Percentiles rank a stretch among this genome's conserved stretches.
Evolutionary conservation across 2,329 filamentous ascomycete species (phyloP).

Genomic region (Diaporthe vexans): DNA sequence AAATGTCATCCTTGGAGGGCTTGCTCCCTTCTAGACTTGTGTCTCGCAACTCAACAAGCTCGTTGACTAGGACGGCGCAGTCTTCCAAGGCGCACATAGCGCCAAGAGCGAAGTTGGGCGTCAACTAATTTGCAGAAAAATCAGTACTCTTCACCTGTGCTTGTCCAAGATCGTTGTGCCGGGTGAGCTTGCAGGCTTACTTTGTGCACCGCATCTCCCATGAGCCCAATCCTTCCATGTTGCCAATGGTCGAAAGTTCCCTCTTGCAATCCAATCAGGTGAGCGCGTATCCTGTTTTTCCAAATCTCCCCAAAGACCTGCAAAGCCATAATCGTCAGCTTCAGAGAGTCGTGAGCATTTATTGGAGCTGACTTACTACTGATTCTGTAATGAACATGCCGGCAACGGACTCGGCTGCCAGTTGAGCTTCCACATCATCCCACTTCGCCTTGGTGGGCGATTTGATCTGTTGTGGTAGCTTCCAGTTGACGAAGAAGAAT

Average conservation of each 20-base stretch:
- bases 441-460: constrained; percentile 10
- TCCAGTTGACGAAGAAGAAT: constrained; percentile 16
- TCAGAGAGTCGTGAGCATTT: neutral
- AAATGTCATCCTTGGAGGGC: neutral
- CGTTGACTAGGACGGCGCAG: neutral
- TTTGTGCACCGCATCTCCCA: constrained; percentile 5
- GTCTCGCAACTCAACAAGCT: neutral
- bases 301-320: constrained; percentile 1
- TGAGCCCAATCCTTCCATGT: neutral
- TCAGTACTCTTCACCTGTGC: neutral
- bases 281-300: neutral
- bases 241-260: constrained; percentile 15
- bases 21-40: neutral
- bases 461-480: neutral
- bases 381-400: neutral
- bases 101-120: neutral
- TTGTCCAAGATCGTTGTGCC: neutral
- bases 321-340: too few relatives aligned
- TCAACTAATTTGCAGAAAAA: neutral
- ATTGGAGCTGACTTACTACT: neutral
- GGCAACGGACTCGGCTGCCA: neutral
- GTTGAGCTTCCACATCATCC: neutral
- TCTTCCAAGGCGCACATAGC: constrained; percentile 3
- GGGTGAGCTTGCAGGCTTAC: too few relatives aligned
- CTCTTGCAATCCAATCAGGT: neutral